These are phyloP conservation scores for Leptodontidium sp. DNA, from an alignment of 2,329 filamentous ascomycete genomes.

Conservation along the genomic window DNA sequence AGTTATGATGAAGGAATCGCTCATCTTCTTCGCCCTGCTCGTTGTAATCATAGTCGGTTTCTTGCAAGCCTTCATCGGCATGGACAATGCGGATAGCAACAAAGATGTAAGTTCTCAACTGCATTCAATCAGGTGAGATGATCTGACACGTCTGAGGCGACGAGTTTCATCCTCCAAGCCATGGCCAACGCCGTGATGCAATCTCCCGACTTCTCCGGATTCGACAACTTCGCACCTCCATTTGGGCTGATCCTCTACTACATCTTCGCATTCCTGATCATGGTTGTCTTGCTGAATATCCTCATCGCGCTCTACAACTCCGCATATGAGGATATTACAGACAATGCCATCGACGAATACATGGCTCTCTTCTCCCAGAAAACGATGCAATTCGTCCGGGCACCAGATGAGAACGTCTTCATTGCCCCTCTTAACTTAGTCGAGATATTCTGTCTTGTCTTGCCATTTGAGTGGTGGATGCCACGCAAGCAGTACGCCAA, in stretches of 20 bases:
- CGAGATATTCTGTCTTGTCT: constrained; percentile 79
- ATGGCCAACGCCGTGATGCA: constrained; percentile 94
- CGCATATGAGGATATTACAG: constrained; percentile 85
- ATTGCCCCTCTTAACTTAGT: constrained; percentile 95
- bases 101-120: constrained; percentile 47
- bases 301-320: constrained; percentile 97
- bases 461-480: constrained; percentile 97
- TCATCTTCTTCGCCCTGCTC: constrained; percentile 95
- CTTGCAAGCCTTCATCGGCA: constrained; percentile 90
- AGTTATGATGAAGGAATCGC: constrained; percentile 90
- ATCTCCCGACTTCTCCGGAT: constrained; percentile 86
- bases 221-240: constrained; percentile 89
- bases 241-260: constrained; percentile 98
- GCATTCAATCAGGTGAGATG: not conserved
- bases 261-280: constrained; percentile 95
- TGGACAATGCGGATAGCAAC: constrained; percentile 83
- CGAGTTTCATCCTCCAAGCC: constrained; percentile 76
- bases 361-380: constrained; percentile 92
- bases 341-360: constrained; percentile 92
- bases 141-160: constrained; percentile 54
- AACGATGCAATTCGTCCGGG: constrained; percentile 95
- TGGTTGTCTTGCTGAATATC: constrained; percentile 93
- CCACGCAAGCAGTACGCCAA: constrained; percentile 71
- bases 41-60: constrained; percentile 86
- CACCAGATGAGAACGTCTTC: constrained; percentile 97